Percentiles rank a stretch among this genome's conserved stretches.
Evolutionary conservation across 164 flowering plant genomes (phyloP).

Genomic region (Nymphaea colorata): DNA sequence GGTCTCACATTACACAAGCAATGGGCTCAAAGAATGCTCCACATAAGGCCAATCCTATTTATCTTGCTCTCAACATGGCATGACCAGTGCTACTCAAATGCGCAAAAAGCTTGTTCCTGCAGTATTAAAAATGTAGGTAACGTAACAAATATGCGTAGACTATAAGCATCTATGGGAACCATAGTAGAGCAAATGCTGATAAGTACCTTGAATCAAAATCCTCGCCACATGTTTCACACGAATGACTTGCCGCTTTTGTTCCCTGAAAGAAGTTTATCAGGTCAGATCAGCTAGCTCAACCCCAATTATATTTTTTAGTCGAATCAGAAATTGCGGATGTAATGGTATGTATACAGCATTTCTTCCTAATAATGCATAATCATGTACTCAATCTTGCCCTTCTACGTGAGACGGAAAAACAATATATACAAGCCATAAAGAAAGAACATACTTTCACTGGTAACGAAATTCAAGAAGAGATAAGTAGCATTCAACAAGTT

Average conservation of each 20-base stretch:
- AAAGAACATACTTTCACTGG: too few species aligned
- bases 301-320: neutral
- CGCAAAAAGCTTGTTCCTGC: constrained; percentile 66
- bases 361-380: too few species aligned
- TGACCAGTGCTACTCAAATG: constrained; percentile 77
- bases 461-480: too few species aligned
- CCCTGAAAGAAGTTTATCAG: neutral
- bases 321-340: too few species aligned
- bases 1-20: neutral
- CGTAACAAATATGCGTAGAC: neutral
- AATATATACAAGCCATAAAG: too few species aligned
- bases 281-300: neutral
- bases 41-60: constrained; percentile 4
- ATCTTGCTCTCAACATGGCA: constrained; percentile 47
- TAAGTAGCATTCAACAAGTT: too few species aligned
- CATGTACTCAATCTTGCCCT: too few species aligned
- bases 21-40: neutral
- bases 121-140: neutral
- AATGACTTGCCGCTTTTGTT: constrained; percentile 28
- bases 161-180: too few species aligned
- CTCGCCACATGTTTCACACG: constrained; percentile 71
- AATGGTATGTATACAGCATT: too few species aligned
- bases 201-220: constrained; percentile 68
- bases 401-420: too few species aligned
- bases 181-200: neutral